Evolutionary conservation across 306 rosid species (phyloP), one percentile per base, ranked within the genome.

Genomic region (Rosa lucieae): DNA sequence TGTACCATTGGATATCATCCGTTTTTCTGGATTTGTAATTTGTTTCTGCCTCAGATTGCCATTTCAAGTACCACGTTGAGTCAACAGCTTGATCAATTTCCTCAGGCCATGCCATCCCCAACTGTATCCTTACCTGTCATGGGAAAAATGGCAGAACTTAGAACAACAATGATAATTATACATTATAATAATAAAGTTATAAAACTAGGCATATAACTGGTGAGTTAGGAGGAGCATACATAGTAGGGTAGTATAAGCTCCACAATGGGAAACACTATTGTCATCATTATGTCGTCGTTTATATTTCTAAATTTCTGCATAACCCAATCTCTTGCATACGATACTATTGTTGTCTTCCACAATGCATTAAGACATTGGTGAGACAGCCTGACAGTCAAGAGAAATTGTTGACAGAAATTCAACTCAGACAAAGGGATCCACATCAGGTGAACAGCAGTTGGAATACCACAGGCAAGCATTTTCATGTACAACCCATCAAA

Each of bases 51-150:
- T 86, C 91, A 47, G 97, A 89, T 84, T 94, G 98, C 92, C 95
- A 92, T 86, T 91, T 85, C 88, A 94, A 86, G 88, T 87, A 92
- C 98, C 97, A 89, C 40, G 97, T 85, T 68, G 92, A 77, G 40
- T 69, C 93, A 76, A 88, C 92, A n/a, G 88, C 83, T 88, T 88
- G 91, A 80, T 85, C 80, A 80, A 85, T 81, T 85, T 88, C 98
- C 89, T 89, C 97, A 42, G 99, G 93, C 97, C 97, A 92, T 72
- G 94, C 97, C 99, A 92, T 91, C 81, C 99, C 97, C 84, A 92
- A 77, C 78, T 44, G 82, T 73, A 92, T 79, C 85, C 97, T 87
- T 70, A 85, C 85, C 99, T 94, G 80, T 66, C 71, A 83, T 80
- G 84, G 70, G 82, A 65, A 65, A 43, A 80, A 76, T 5, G 61